Percentiles rank a stretch among this genome's conserved stretches.
Evolutionary conservation across 2,329 filamentous ascomycete genomes (phyloP).

Genomic region (Trichoderma pleuroti): DNA sequence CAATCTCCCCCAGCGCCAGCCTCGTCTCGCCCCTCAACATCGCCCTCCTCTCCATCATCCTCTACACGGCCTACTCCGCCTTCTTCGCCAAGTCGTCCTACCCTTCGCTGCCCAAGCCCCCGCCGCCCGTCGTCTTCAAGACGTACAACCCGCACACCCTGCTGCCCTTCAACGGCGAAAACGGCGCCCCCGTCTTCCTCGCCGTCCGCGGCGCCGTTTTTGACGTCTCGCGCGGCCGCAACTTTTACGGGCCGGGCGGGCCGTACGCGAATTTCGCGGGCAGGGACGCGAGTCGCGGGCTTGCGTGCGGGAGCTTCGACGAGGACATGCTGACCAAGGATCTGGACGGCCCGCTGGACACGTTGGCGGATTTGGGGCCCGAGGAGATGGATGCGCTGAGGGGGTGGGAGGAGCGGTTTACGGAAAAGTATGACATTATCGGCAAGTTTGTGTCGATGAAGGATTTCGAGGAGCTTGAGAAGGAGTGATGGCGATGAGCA

Average conservation of each 20-base stretch:
- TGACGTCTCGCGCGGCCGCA: conserved; percentile 79
- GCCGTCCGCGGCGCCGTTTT: conserved; percentile 90
- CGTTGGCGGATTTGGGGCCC: conserved; percentile 63
- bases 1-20: conserved; percentile 33
- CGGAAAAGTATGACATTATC: conserved; percentile 92
- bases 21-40: conserved; percentile 61
- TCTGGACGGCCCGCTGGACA: conserved; percentile 77
- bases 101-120: conserved; percentile 47
- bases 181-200: conserved; percentile 75
- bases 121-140: conserved; percentile 59
- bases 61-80: conserved; percentile 56
- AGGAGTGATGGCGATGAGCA: no score
- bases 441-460: conserved; percentile 68
- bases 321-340: conserved; percentile 93
- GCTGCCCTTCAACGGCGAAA: conserved; percentile 77
- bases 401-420: conserved; percentile 92
- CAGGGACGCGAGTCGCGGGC: conserved; percentile 79
- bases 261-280: conserved; percentile 97
- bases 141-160: conserved; percentile 76
- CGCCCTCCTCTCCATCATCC: conserved; percentile 53
- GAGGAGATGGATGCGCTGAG: conserved; percentile 80
- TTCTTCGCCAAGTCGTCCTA: conserved; percentile 50
- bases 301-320: conserved; percentile 91
- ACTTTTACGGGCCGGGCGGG: conserved; percentile 95
- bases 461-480: conserved; percentile 31